Evolutionary conservation across 2,329 filamentous ascomycete species (phyloP).

Genomic region (Xylaria sp.): DNA sequence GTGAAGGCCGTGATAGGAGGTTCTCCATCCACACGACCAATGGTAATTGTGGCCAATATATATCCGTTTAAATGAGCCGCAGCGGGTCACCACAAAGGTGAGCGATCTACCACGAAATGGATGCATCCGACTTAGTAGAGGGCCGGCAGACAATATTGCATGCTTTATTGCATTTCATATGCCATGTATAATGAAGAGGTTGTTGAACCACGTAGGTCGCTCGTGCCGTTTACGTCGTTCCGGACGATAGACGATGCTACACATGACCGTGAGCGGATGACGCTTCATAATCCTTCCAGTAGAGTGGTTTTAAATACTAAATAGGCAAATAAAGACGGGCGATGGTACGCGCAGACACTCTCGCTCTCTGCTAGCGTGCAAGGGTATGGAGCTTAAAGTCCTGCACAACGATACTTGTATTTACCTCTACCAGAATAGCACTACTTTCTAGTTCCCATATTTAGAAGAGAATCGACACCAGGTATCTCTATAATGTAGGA

Average conservation of each 20-base stretch:
- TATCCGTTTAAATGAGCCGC: constrained; percentile 36
- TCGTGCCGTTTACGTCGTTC: background rate
- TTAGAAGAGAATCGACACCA: background rate
- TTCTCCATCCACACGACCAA: constrained; percentile 42
- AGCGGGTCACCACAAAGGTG: constrained; percentile 23
- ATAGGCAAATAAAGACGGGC: background rate
- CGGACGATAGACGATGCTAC: background rate
- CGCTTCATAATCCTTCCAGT: background rate
- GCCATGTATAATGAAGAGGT: background rate
- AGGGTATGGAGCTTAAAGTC: background rate
- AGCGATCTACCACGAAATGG: constrained; percentile 21
- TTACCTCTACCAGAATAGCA: no score
- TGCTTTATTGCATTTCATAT: constrained; percentile 8
- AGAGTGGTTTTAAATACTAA: background rate
- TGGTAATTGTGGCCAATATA: constrained; percentile 38
- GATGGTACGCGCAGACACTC: background rate
- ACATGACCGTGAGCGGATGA: background rate
- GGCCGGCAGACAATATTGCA: constrained; percentile 19
- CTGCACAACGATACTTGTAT: background rate
- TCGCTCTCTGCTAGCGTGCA: background rate
- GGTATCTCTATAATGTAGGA: no score
- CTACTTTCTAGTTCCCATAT: background rate
- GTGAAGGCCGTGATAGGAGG: constrained; percentile 39
- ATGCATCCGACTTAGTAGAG: constrained; percentile 6
- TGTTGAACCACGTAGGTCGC: background rate